phyloP scores from a whole-genome alignment of 257 asterid species.

The Solanum chmielewskii region DNA sequence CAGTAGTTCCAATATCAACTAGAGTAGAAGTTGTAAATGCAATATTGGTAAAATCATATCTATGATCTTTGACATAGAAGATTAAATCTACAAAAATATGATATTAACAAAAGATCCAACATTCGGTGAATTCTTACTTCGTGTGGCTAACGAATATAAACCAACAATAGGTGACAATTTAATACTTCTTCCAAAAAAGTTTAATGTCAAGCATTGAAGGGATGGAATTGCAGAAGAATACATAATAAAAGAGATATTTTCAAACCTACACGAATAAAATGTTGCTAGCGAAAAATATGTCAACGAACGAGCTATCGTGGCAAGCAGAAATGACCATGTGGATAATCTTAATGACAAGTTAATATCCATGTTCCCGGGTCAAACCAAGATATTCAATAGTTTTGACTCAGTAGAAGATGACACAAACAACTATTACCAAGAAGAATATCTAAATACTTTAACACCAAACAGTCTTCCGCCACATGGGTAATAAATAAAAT shows the following conservation, averaged over 20 bases:
- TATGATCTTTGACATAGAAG: neutral
- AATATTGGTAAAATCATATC: neutral
- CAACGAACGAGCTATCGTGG: neutral
- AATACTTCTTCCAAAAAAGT: too few species aligned
- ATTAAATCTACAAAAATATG: neutral
- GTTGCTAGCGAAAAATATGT: too few species aligned
- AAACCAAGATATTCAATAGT: neutral
- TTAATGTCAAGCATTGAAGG: neutral
- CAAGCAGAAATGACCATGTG: neutral
- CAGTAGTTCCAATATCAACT: neutral
- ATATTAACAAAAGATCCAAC: neutral
- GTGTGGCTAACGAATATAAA: too few species aligned
- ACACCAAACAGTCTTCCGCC: too few species aligned
- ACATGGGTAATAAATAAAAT: too few species aligned
- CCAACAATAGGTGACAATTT: neutral
- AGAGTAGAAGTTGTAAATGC: neutral
- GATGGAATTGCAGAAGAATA: neutral
- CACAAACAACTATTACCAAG: neutral
- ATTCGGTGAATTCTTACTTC: neutral
- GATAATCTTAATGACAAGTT: neutral
- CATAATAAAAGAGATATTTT: neutral
- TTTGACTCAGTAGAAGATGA: neutral
- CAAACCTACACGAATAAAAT: neutral
- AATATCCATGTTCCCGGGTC: neutral
- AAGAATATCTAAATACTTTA: too few species aligned